Conservation (phyloP, 306 rosid species). For the Gastrolobium bilobum region DNA sequence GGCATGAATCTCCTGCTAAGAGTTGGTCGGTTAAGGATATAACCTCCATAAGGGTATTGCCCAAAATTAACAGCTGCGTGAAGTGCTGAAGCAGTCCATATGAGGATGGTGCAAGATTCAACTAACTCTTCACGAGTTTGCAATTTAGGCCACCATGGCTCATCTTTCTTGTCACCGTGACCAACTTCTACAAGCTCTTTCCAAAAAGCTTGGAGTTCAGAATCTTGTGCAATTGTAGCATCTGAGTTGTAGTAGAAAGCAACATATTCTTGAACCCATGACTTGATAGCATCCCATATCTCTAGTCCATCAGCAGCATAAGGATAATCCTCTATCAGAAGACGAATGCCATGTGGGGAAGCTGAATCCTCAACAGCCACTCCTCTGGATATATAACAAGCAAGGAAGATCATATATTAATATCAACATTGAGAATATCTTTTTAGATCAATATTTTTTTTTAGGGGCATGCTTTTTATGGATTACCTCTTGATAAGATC, state of each 20-base stretch:
- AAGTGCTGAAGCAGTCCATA: slow-evolving; percentile 79
- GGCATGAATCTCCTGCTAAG: slow-evolving; percentile 69
- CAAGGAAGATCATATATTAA: too few relatives aligned
- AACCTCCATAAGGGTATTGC: slow-evolving; percentile 79
- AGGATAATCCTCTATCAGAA: slow-evolving; percentile 72
- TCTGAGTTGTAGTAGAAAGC: slow-evolving; percentile 62
- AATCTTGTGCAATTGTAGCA: slow-evolving; percentile 53
- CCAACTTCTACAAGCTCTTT: slow-evolving; percentile 64
- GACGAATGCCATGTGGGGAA: slow-evolving; percentile 64
- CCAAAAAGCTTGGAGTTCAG: slow-evolving; percentile 79
- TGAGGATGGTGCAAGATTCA: slow-evolving; percentile 55
- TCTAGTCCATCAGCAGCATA: slow-evolving; percentile 69
- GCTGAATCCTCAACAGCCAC: slow-evolving; percentile 65
- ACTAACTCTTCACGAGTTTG: slow-evolving; percentile 56
- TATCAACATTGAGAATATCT: too few relatives aligned
- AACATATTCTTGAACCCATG: slow-evolving; percentile 71
- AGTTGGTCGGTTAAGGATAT: slow-evolving; percentile 74
- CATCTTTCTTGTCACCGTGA: slow-evolving; percentile 68
- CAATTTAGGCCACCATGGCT: slow-evolving; percentile 70
- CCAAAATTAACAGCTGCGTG: slow-evolving; percentile 81
- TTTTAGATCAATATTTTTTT: too few relatives aligned
- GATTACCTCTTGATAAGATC: slow-evolving; percentile 57
- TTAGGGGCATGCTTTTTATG: background rate
- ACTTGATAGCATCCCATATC: slow-evolving; percentile 67
- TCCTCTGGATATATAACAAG: too few relatives aligned